Evolutionary conservation across 495 filamentous ascomycete genomes (phyloP).

Genomic region (Penicillium cinerascens): DNA sequence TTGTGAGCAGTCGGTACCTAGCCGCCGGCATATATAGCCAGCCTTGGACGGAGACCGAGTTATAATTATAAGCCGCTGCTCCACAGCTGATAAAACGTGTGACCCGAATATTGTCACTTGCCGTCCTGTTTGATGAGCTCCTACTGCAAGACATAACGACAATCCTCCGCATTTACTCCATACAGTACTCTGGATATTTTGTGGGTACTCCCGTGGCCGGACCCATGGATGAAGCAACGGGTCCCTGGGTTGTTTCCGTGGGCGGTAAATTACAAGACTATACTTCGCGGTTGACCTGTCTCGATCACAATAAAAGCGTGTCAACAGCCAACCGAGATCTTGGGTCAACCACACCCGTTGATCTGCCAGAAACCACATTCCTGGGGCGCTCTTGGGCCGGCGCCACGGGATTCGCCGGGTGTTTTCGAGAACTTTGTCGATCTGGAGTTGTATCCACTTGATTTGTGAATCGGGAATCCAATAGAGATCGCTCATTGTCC

Average conservation of each 20-base stretch:
- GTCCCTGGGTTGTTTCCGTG: not conserved
- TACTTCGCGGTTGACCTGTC: not conserved
- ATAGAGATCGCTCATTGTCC: constrained; percentile 8
- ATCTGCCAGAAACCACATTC: not conserved
- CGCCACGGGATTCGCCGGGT: constrained; percentile 2
- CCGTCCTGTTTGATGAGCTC: no score
- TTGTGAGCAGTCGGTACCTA: no score
- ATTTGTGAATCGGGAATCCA: constrained; percentile 1
- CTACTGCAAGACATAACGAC: no score
- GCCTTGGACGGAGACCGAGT: not conserved
- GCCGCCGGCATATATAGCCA: no score
- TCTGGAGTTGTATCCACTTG: constrained; percentile 10
- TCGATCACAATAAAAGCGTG: not conserved
- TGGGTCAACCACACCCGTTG: not conserved
- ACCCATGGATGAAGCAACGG: not conserved
- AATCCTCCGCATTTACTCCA: not conserved
- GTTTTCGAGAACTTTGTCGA: constrained; percentile 9
- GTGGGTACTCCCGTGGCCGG: not conserved
- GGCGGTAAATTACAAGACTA: not conserved
- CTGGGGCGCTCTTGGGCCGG: not conserved
- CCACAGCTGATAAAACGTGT: not conserved
- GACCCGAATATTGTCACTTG: not conserved
- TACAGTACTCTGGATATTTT: not conserved
- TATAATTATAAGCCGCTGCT: not conserved
- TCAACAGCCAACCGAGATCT: not conserved